A percentile compares a stretch with the other conserved stretches of the same genome.
Evolutionary conservation across 2,329 filamentous ascomycete genomes (phyloP).

Genomic region (Penicillium sp.): DNA sequence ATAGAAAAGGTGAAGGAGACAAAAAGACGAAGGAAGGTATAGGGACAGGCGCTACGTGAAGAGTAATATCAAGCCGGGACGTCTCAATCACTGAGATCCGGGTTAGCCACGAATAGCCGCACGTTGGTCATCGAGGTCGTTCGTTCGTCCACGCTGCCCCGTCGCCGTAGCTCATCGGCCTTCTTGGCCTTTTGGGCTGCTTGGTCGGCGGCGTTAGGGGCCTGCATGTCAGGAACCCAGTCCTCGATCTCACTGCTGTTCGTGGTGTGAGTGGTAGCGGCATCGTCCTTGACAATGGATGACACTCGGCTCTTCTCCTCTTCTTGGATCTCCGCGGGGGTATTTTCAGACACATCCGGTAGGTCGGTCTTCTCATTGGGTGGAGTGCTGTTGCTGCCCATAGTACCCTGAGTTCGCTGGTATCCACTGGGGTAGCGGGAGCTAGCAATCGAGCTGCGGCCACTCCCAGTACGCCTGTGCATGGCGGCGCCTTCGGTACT

Average conservation of each 20-base stretch:
- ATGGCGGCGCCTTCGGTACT: conserved; percentile 36
- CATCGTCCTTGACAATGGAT: conserved; percentile 27
- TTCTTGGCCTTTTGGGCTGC: conserved; percentile 41
- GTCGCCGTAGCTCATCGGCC: conserved; percentile 45
- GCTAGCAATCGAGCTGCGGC: conserved; percentile 56
- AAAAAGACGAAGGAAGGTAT: conserved; percentile 1
- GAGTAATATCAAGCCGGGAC: not conserved
- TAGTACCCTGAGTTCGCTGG: conserved; percentile 43
- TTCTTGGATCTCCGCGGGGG: conserved; percentile 28
- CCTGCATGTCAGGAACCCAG: conserved; percentile 51
- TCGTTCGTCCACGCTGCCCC: conserved; percentile 50
- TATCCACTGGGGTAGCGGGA: conserved; percentile 47
- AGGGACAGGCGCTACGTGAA: conserved; percentile 7
- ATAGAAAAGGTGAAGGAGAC: conserved; percentile 7
- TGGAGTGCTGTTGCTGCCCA: conserved; percentile 55
- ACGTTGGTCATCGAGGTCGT: conserved; percentile 48
- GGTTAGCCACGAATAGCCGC: conserved; percentile 49
- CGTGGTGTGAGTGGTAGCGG: conserved; percentile 29
- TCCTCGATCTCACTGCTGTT: conserved; percentile 47
- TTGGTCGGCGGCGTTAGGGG: conserved; percentile 40
- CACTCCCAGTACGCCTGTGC: conserved; percentile 57
- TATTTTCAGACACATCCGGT: conserved; percentile 43
- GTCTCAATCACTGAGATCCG: conserved; percentile 43
- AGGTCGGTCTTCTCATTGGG: conserved; percentile 45
- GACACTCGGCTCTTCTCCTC: conserved; percentile 28